Percentiles rank a stretch among this genome's conserved stretches.
Evolutionary conservation across 1,284 basidiomycete genomes (phyloP).

Genomic region (Ustilago crameri): DNA sequence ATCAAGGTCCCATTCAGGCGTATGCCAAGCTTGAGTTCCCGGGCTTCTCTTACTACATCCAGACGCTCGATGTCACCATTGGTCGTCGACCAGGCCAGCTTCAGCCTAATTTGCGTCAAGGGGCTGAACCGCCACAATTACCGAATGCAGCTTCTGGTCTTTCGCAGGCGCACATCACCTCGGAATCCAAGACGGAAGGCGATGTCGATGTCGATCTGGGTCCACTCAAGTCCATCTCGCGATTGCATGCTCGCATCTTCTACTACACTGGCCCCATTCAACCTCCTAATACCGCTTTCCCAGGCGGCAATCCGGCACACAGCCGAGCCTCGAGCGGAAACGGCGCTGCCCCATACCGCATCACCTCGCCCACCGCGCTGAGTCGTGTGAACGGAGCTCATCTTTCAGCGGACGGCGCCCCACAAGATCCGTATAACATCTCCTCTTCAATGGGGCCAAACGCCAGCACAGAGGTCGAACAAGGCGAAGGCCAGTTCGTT

Average conservation of each 20-base stretch:
- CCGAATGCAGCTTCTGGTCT: conserved; percentile 47
- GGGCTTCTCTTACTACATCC: conserved; percentile 85
- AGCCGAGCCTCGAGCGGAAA: conserved; percentile 30
- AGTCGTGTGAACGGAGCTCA: conserved; percentile 42
- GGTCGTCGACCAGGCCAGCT: conserved; percentile 71
- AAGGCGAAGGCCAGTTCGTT: conserved; percentile 80
- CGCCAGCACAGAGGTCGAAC: conserved; percentile 23
- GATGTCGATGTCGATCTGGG: conserved; percentile 89
- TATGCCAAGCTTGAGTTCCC: conserved; percentile 94
- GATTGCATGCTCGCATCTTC: conserved; percentile 93
- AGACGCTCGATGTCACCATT: conserved; percentile 80
- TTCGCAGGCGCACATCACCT: conserved; percentile 52
- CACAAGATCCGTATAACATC: conserved; percentile 31
- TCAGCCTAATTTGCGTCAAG: conserved; percentile 30
- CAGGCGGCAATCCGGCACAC: conserved; percentile 33
- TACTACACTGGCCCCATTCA: conserved; percentile 60
- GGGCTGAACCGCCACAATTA: conserved; percentile 34
- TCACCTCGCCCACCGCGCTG: conserved; percentile 44
- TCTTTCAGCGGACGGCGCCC: conserved; percentile 17
- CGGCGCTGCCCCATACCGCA: conserved; percentile 30
- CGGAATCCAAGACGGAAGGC: conserved; percentile 48
- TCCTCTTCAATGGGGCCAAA: conserved; percentile 17
- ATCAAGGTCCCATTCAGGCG: conserved; percentile 75
- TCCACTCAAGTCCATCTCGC: conserved; percentile 93
- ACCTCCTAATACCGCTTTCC: conserved; percentile 27